These are phyloP conservation scores for Colletotrichum graminicola DNA, from an alignment of 2,329 filamentous ascomycete genomes.

Conservation along the genomic window DNA sequence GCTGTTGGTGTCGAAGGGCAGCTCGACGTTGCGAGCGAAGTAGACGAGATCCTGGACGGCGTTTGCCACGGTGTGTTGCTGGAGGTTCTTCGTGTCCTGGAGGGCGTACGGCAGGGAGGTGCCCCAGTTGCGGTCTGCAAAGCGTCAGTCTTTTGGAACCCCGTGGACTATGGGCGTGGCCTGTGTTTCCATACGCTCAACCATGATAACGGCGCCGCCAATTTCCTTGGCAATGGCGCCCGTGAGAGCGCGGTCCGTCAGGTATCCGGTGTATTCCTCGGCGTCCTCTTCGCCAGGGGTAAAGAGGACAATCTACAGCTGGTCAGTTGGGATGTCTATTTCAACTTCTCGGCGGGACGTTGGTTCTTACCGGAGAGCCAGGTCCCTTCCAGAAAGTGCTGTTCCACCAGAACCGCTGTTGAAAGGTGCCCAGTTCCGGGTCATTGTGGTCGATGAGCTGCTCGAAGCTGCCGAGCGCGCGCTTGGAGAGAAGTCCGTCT, in stretches of 20 bases:
- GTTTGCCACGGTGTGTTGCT: conserved; percentile 66
- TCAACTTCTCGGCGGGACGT: conserved; percentile 5
- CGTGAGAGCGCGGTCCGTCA: conserved; percentile 62
- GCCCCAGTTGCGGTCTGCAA: conserved; percentile 69
- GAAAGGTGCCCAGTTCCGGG: conserved; percentile 55
- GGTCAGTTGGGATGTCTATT: conserved; percentile 14
- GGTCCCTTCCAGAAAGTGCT: conserved; percentile 64
- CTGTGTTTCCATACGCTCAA: conserved; percentile 61
- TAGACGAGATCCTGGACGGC: conserved; percentile 65
- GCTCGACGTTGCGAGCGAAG: conserved; percentile 64
- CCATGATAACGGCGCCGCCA: conserved; percentile 64
- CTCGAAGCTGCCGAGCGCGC: conserved; percentile 53
- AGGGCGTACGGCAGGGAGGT: conserved; percentile 64
- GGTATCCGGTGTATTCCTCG: conserved; percentile 60
- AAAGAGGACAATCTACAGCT: conserved; percentile 59
- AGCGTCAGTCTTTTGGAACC: not conserved
- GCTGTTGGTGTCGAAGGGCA: conserved; percentile 64
- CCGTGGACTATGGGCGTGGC: conserved; percentile 22
- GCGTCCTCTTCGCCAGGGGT: conserved; percentile 66
- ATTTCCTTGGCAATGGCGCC: conserved; percentile 65
- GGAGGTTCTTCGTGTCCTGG: conserved; percentile 65
- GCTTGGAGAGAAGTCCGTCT: conserved; percentile 21
- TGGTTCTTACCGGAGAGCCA: conserved; percentile 61
- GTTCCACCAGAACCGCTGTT: conserved; percentile 66
- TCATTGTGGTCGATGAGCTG: conserved; percentile 71